Evolutionary conservation across 345 rosid species (phyloP), one percentile per base, ranked within the genome.

Genomic region (Syzygium aqueum): DNA sequence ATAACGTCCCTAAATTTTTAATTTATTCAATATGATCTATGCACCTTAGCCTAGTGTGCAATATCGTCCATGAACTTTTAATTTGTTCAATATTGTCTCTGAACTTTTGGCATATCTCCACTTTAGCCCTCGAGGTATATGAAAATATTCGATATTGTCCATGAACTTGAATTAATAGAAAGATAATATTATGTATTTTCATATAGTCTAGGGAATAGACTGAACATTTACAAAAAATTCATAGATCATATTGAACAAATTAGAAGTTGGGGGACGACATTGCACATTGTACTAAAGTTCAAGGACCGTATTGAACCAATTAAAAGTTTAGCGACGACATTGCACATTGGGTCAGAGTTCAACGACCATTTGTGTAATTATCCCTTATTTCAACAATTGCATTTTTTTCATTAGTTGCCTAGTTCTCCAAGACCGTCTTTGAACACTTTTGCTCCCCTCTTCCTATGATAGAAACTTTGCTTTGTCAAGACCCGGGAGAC

Each of bases 261-360:
- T n/a, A 27, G 0, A 59, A 59, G 1, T 61, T n/a, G 2, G 6
- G 4, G 37, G 8, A n/a, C 19, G 3, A 13, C 4, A n/a, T 61
- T 61, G 3, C 19, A n/a, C 5, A n/a, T 61, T 13, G 9, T 0
- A 6, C 7, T 61, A n/a, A n/a, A 61, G 4, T n/a, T 61, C 0
- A n/a, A 0, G 10, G 73, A 61, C 6, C 19, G 1, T 4, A 61
- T 61, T 61, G 7, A 61, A 61, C 10, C 14, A n/a, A 61, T 61
- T 61, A 14, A 14, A 61, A n/a, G 15, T 61, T 61, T 3, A n/a
- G 6, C 15, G 5, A n/a, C 15, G 4, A n/a, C 19, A 61, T 61
- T 14, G 3, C 3, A 1, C 19, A 61, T 61, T 61, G 28, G 2
- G 30, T 1, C 16, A 61, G 14, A 61, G 37, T 61, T n/a, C 28